Conservation (phyloP, 1,139 yeast genomes). For the Geotrichum aggregatum region DNA sequence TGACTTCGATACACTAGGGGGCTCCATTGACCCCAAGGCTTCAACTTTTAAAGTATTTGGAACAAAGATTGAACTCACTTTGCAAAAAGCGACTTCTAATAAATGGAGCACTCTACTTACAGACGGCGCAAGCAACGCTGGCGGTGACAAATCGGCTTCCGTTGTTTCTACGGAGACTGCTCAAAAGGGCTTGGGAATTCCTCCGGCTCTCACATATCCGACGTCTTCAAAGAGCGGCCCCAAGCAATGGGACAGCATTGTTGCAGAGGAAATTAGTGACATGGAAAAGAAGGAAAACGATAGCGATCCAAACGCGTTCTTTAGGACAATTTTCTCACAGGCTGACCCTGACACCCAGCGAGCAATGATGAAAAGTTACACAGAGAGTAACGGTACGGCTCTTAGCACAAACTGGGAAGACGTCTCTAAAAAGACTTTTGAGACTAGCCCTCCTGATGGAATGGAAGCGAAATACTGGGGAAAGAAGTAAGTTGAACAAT, state of each 20-base stretch:
- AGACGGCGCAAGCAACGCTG: slow-evolving; percentile 19
- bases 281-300: slow-evolving; percentile 42
- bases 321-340: slow-evolving; percentile 64
- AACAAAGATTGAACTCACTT: slow-evolving; percentile 68
- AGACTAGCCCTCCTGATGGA: slow-evolving; percentile 69
- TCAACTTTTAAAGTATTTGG: slow-evolving; percentile 54
- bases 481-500: neutral
- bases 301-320: slow-evolving; percentile 62
- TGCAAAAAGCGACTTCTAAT: slow-evolving; percentile 38
- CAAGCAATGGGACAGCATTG: slow-evolving; percentile 71
- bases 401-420: slow-evolving; percentile 94
- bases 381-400: slow-evolving; percentile 93
- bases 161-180: slow-evolving; percentile 18
- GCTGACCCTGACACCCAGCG: slow-evolving; percentile 85
- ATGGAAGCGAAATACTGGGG: slow-evolving; percentile 43
- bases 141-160: slow-evolving; percentile 23
- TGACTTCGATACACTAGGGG: slow-evolving; percentile 49
- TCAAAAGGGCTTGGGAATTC: slow-evolving; percentile 16
- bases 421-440: slow-evolving; percentile 63
- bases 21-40: slow-evolving; percentile 46
- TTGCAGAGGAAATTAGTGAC: slow-evolving; percentile 49
- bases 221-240: slow-evolving; percentile 52
- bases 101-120: slow-evolving; percentile 43
- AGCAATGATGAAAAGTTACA: slow-evolving; percentile 95
- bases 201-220: slow-evolving; percentile 46